phyloP scores from a whole-genome alignment of 1,284 basidiomycete species.

The Malassezia sympodialis region DNA sequence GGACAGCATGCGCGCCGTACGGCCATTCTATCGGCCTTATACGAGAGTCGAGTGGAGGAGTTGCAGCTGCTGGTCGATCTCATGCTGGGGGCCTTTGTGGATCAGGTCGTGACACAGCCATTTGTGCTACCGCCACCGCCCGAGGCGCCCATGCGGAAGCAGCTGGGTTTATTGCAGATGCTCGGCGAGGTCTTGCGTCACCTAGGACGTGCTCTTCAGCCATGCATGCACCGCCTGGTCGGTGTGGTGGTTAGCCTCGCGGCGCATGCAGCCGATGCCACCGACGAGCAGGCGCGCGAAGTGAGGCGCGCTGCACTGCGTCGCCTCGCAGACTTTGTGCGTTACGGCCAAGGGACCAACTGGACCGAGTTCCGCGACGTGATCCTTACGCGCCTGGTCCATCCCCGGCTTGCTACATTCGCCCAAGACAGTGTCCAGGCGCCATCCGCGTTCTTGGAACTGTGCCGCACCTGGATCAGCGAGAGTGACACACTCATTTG shows the following conservation, averaged over 20 bases:
- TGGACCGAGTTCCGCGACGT: constrained; percentile 62
- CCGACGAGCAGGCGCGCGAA: constrained; percentile 18
- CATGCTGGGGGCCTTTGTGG: constrained; percentile 71
- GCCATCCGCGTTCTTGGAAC: constrained; percentile 76
- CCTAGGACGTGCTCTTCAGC: constrained; percentile 25
- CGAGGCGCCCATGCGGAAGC: constrained; percentile 25
- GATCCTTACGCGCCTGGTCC: constrained; percentile 65
- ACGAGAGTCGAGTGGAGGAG: constrained; percentile 64
- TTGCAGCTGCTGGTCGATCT: constrained; percentile 70
- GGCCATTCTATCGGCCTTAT: constrained; percentile 66
- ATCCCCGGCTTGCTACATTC: constrained; percentile 66
- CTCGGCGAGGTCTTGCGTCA: constrained; percentile 43
- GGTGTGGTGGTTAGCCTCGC: constrained; percentile 32
- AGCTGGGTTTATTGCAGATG: constrained; percentile 49
- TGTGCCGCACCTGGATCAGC: constrained; percentile 70
- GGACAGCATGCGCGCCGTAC: constrained; percentile 57
- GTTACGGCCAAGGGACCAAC: constrained; percentile 57
- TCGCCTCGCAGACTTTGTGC: constrained; percentile 79
- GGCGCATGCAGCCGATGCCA: constrained; percentile 24
- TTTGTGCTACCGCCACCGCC: constrained; percentile 24
- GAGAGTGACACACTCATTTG: constrained; percentile 60
- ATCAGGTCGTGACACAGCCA: constrained; percentile 22
- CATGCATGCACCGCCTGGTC: constrained; percentile 32
- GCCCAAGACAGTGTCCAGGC: constrained; percentile 82
- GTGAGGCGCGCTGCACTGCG: constrained; percentile 70